phyloP scores from a whole-genome alignment of 1,284 basidiomycete genomes.

The Phellopilus nigrolimitatus region DNA sequence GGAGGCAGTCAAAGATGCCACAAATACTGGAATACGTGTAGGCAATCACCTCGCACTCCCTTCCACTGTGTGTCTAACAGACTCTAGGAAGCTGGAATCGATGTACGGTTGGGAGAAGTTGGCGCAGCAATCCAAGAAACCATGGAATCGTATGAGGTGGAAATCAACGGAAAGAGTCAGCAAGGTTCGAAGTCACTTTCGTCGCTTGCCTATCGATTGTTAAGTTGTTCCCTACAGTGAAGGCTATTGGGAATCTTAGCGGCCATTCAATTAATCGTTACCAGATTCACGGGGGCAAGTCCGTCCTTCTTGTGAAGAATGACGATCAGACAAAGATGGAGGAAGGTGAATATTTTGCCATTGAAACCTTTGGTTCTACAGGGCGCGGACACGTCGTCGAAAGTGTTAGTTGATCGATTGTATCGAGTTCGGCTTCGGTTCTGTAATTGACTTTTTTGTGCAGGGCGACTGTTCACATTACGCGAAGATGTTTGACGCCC shows the following conservation, averaged over 20 bases:
- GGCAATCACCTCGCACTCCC: constrained; percentile 20
- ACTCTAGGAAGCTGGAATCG: constrained; percentile 89
- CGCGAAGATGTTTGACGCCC: constrained; percentile 67
- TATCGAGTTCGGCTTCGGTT: constrained; percentile 19
- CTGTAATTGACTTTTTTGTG: constrained; percentile 2
- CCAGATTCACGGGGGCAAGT: constrained; percentile 87
- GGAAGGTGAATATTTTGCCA: constrained; percentile 98
- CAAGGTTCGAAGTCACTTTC: constrained; percentile 58
- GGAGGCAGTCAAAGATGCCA: constrained; percentile 91
- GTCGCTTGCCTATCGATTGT: too few relatives aligned
- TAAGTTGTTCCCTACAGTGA: constrained; percentile 49
- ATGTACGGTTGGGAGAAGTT: constrained; percentile 90
- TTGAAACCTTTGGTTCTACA: constrained; percentile 98
- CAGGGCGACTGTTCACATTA: constrained; percentile 96
- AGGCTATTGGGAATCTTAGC: constrained; percentile 86
- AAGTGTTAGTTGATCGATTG: constrained; percentile 61
- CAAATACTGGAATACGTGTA: constrained; percentile 84
- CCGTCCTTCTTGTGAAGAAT: constrained; percentile 86
- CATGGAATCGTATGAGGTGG: constrained; percentile 99
- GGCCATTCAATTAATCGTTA: constrained; percentile 91
- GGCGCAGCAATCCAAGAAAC: constrained; percentile 94
- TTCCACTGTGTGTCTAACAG: constrained; percentile 12
- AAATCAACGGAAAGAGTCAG: constrained; percentile 79
- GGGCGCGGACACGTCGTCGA: constrained; percentile 94
- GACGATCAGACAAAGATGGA: constrained; percentile 96